Percentiles rank a stretch among this genome's conserved stretches.
Evolutionary conservation across 1,139 yeast genomes (phyloP).

Genomic region (Candida sanyaensis): DNA sequence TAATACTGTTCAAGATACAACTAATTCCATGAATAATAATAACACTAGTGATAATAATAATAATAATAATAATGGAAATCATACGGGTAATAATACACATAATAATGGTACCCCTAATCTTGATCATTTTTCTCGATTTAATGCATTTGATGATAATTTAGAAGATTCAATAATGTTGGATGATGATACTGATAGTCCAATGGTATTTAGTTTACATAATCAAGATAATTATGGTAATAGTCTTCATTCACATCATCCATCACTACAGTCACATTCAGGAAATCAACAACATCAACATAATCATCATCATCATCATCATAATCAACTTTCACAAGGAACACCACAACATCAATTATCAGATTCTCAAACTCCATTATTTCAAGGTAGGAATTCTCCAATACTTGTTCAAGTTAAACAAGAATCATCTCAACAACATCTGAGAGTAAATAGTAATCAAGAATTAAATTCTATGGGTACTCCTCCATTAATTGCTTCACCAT

Average conservation of each 20-base stretch:
- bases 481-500: constrained; percentile 13
- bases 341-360: not conserved
- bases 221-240: not conserved
- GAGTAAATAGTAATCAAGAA: not conserved
- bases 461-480: constrained; percentile 5
- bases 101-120: constrained; percentile 1
- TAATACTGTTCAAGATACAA: not conserved
- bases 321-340: too few relatives aligned
- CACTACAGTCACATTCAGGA: constrained; percentile 6
- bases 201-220: constrained; percentile 7
- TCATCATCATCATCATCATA: not conserved
- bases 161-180: constrained; percentile 9
- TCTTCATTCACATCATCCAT: constrained; percentile 2
- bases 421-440: not conserved
- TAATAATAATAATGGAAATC: constrained; percentile 1
- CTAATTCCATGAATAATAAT: not conserved
- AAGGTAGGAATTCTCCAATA: constrained; percentile 2
- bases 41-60: too few relatives aligned
- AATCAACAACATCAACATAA: not conserved
- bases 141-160: constrained; percentile 3
- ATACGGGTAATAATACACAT: constrained; percentile 1
- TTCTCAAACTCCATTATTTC: constrained; percentile 1
- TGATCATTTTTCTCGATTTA: constrained; percentile 2
- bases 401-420: not conserved
- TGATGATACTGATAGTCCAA: constrained; percentile 6